Evolutionary conservation across 1,284 basidiomycete species (phyloP), one percentile per base, ranked within the genome.

Genomic region (Sporisorium reilianum): DNA sequence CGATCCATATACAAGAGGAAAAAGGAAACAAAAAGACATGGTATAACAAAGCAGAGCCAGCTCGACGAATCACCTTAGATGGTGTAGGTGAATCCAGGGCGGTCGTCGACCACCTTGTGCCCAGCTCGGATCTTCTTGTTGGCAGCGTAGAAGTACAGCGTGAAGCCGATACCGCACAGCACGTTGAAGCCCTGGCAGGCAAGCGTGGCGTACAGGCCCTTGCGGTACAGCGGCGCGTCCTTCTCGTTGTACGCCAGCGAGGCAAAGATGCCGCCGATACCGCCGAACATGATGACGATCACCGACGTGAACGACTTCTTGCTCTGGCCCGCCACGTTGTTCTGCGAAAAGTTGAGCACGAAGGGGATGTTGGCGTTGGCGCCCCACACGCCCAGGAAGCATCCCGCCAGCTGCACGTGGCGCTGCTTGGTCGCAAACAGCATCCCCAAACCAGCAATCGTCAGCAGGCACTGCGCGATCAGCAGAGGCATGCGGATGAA

Each of bases 211-310:
- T 70, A 75, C n/a, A 81, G 67, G 45, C 80, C 80, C 49, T 68
- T 62, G 26, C 72, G 63, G 75, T 81, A 81, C 48, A 68, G 61
- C 25, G 79, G 78, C n/a, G 80, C 76, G 25, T 80, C 73, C 64
- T 73, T 65, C 63, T 78, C 68, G 59, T 81, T 80, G 81, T 80
- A 85, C 25, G 80, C 73, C 30, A 81, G 64, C 18, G 83, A 83
- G 18, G 85, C 85, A 56, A 86, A 72, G 75, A 87, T 87, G 57
- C 87, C 87, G 23, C 87, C 87, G 32, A 87, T 66, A 61, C 86
- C 86, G 46, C 85, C 86, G 54, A 85, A 83, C 41, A 80, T 84
- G 58, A 86, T 84, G 46, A 85, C 80, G 45, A 86, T 63, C 30
- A 86, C 86, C 22, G 80, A 80, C n/a, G 81, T 75, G 69, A 85